phyloP scores from a whole-genome alignment of 768 basidiomycete genomes.

The Leccinum fibrillosum region DNA sequence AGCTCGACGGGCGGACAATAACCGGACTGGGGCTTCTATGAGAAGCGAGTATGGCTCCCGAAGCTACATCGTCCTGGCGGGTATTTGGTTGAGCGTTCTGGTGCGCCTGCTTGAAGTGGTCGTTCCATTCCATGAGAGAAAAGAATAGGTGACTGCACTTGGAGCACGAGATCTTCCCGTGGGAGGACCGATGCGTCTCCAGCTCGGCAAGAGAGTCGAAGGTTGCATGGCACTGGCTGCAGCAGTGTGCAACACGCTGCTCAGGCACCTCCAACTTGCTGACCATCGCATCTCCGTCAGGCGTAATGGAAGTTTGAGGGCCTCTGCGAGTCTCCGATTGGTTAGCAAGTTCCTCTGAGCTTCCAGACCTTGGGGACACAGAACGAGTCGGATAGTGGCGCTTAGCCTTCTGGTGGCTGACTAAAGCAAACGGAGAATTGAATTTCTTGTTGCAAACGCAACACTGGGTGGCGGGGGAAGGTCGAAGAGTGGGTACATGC shows the following conservation, averaged over 20 bases:
- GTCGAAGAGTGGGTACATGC: neutral
- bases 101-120: slow-evolving; percentile 24
- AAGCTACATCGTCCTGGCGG: slow-evolving; percentile 9
- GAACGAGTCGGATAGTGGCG: slow-evolving; percentile 15
- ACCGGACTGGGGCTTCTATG: slow-evolving; percentile 14
- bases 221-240: slow-evolving; percentile 17
- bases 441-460: slow-evolving; percentile 27
- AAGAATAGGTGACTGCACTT: slow-evolving; percentile 20
- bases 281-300: neutral
- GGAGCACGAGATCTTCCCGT: slow-evolving; percentile 22
- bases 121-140: slow-evolving; percentile 28
- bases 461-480: slow-evolving; percentile 16
- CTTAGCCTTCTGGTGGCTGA: slow-evolving; percentile 23
- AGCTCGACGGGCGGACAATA: slow-evolving; percentile 13
- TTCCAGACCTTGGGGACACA: neutral
- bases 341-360: slow-evolving; percentile 1
- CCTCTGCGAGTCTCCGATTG: slow-evolving; percentile 3
- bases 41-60: slow-evolving; percentile 1
- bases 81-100: neutral
- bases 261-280: neutral
- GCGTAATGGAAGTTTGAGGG: neutral
- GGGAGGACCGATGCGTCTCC: slow-evolving; percentile 19
- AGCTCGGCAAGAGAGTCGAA: slow-evolving; percentile 18
- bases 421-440: slow-evolving; percentile 13
- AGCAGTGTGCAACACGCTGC: slow-evolving; percentile 11